These are phyloP conservation scores for Sporothrix protearum DNA, from an alignment of 2,329 filamentous ascomycete genomes.

Conservation along the genomic window DNA sequence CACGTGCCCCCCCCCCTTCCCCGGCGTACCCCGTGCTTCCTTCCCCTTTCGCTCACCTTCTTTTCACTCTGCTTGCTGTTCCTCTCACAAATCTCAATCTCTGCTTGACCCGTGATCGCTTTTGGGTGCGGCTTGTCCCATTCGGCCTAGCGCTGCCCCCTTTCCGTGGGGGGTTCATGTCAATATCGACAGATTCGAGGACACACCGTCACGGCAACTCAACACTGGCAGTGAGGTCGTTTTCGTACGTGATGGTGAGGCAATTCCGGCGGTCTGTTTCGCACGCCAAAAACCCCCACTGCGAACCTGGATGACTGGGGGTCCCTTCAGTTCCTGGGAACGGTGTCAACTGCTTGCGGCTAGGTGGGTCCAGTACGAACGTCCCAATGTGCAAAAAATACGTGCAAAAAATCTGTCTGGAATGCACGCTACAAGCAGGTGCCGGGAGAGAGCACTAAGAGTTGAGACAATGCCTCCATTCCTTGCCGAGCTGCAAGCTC, in stretches of 20 bases:
- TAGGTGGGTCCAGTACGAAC: slow-evolving; percentile 3
- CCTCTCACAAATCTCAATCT: neutral
- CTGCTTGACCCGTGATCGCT: slow-evolving; percentile 16
- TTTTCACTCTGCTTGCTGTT: neutral
- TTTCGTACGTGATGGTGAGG: neutral
- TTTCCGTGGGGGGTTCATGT: slow-evolving; percentile 9
- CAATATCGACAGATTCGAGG: neutral
- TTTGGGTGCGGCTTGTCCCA: slow-evolving; percentile 14
- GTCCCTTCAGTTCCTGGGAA: neutral
- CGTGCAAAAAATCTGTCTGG: neutral
- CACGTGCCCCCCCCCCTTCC: neutral
- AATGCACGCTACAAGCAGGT: neutral
- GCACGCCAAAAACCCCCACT: neutral
- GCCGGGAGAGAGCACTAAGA: neutral
- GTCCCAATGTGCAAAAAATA: neutral
- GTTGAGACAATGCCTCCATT: neutral
- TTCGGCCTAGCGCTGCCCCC: slow-evolving; percentile 5
- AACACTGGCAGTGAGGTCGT: neutral
- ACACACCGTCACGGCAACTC: neutral
- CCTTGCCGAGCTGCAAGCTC: neutral
- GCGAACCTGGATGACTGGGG: neutral
- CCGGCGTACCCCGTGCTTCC: neutral
- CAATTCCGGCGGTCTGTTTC: neutral
- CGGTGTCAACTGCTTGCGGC: slow-evolving; percentile 10
- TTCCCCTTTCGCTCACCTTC: slow-evolving; percentile 15